Conservation (phyloP, 139 green algal genomes). For the Pseudopediastrum boryanum region DNA sequence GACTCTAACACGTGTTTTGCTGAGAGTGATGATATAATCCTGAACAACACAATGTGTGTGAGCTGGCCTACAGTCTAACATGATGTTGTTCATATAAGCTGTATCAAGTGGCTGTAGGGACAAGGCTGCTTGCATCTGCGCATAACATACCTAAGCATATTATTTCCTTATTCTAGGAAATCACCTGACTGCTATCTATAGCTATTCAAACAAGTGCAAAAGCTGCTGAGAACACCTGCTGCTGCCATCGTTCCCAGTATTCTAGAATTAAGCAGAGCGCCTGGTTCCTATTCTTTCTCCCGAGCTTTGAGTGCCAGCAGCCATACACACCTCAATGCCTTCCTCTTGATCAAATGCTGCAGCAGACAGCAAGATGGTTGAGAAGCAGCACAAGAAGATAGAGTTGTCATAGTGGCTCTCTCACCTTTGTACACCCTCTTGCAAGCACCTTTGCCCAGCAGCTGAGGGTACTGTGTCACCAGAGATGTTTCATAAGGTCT, state of each 20-base stretch:
- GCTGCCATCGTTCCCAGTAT: neutral
- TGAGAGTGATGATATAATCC: too few species aligned
- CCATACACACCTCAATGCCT: constrained; percentile 39
- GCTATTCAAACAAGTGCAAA: neutral
- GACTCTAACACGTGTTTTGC: too few species aligned
- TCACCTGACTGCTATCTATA: too few species aligned
- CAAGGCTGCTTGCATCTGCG: too few species aligned
- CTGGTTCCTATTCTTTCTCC: neutral
- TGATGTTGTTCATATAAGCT: too few species aligned
- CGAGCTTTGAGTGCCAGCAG: neutral
- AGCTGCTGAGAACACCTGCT: neutral
- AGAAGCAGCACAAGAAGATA: neutral
- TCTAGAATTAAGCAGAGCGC: neutral
- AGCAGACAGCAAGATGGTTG: neutral
- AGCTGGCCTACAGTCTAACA: too few species aligned
- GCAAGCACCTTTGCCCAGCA: constrained; percentile 35
- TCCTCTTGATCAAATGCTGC: constrained; percentile 44
- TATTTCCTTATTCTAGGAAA: too few species aligned
- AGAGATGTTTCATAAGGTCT: neutral
- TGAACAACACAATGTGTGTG: too few species aligned
- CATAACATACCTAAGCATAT: too few species aligned
- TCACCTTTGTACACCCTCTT: constrained; percentile 39
- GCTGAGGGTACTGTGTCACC: constrained; percentile 23
- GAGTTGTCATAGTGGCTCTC: neutral
- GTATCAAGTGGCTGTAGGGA: too few species aligned